Conservation (phyloP, 164 flowering plant genomes). For the Hamamelis virginiana region DNA sequence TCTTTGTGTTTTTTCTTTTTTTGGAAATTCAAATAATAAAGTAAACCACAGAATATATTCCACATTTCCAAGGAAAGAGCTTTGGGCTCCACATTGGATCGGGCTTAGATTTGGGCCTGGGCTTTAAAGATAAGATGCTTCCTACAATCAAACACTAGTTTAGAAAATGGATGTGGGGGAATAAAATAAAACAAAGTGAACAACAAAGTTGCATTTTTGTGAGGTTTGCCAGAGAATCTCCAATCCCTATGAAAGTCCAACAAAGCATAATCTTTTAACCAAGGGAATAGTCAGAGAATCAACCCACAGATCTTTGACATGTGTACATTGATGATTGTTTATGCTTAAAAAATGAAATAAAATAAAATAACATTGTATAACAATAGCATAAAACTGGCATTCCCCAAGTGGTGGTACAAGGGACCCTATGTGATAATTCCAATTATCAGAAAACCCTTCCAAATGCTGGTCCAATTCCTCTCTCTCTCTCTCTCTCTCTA, state of each 20-base stretch:
- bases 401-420: not conserved
- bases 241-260: constrained; percentile 5
- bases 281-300: constrained; percentile 2
- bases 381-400: not conserved
- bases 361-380: not conserved
- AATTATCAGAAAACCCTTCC: no score
- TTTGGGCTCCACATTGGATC: no score
- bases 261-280: constrained; percentile 10
- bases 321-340: not conserved
- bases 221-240: constrained; percentile 3
- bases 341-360: not conserved
- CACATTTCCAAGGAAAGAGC: no score
- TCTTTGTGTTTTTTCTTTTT: no score
- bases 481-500: no score
- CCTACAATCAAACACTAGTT: no score
- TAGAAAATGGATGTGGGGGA: not conserved
- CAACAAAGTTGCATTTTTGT: constrained; percentile 9
- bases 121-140: no score
- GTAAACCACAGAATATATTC: no score
- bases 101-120: no score
- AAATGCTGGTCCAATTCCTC: no score
- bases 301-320: not conserved
- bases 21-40: no score
- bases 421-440: not conserved
- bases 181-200: not conserved